Evolutionary conservation across 345 rosid genomes (phyloP), one percentile per base, ranked within the genome.

Genomic region (Raphanus sativus): DNA sequence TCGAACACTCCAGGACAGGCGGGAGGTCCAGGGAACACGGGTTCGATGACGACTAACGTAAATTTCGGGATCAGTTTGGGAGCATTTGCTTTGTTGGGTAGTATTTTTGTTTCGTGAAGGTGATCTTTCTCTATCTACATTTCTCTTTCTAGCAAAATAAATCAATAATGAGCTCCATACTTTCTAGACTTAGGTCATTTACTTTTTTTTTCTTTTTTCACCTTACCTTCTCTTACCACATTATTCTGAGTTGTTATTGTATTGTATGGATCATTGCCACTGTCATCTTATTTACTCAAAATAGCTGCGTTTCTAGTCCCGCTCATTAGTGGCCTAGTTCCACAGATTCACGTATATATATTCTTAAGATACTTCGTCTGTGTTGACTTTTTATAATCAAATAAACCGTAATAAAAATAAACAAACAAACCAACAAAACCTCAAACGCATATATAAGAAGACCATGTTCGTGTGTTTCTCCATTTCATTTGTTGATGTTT

Each of bases 21-120:
- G 30, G 74, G 74, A 52, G 8, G 61, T 50, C 75, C 82, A 45
- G 82, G 69, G n/a, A 80, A 63, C n/a, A 72, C 62, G 10, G 82
- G 82, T 1, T 69, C 82, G 11, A 8, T 45, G 1, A 0, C 32
- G 1, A 70, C 32, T 0, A 64, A n/a, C 8, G 16, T 70, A 58
- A 80, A 64, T 64, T 25, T 70, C 30, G 75, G 83, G 83, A 79
- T 74, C 2, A 75, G 45, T 79, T 69, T 74, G 9, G 78, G 40
- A 55, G 25, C 70, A 70, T 42, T 80, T 13, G 64, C 56, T 63
- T 63, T 80, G 48, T 64, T 80, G 75, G 75, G 8, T 61, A 28
- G 4, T 58, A 8, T 74, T 2, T 54, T 79, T 10, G 45, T 55
- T 21, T 58, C 74, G 71, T 79, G 63, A 74, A 40, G 21, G 1